Conservation (phyloP, 139 green algal species). For the Chlamydomonas incerta region DNA sequence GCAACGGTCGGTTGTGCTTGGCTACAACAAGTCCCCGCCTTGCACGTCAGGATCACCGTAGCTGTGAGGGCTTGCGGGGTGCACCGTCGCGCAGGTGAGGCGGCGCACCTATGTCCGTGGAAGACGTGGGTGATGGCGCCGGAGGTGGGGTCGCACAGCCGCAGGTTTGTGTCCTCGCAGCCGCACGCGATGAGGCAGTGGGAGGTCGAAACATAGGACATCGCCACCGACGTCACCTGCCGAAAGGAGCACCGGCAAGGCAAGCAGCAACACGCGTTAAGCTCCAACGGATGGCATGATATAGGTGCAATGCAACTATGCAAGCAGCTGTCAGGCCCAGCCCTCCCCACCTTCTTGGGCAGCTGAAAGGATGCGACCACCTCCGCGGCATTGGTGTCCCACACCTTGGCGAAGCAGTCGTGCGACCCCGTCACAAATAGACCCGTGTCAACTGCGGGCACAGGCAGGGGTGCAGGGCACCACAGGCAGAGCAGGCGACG, state of each 20-base stretch:
- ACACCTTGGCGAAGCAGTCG: constrained; percentile 80
- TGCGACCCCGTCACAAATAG: constrained; percentile 79
- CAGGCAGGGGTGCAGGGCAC: too few relatives aligned
- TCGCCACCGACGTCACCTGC: constrained; percentile 67
- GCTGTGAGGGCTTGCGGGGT: too few relatives aligned
- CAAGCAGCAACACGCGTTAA: too few relatives aligned
- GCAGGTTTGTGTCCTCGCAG: constrained; percentile 62
- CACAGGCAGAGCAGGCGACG: too few relatives aligned
- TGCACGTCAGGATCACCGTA: too few relatives aligned
- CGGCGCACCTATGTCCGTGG: constrained; percentile 72
- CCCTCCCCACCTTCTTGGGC: constrained; percentile 44
- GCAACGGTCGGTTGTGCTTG: too few relatives aligned
- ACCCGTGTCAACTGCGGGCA: constrained; percentile 82
- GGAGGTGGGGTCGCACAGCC: constrained; percentile 79
- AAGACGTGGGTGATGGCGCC: constrained; percentile 84
- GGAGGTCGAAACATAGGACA: constrained; percentile 70
- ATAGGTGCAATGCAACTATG: too few relatives aligned
- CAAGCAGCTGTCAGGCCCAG: too few relatives aligned
- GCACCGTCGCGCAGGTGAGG: neutral
- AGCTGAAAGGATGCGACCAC: constrained; percentile 74
- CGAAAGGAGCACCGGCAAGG: too few relatives aligned
- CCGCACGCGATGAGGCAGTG: constrained; percentile 78
- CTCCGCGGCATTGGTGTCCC: constrained; percentile 82
- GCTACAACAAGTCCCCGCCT: too few relatives aligned
- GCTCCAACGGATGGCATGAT: too few relatives aligned